Evolutionary conservation across 129 eudicot genomes (phyloP), one percentile per base, ranked within the genome.

Genomic region (Calendula officinalis): DNA sequence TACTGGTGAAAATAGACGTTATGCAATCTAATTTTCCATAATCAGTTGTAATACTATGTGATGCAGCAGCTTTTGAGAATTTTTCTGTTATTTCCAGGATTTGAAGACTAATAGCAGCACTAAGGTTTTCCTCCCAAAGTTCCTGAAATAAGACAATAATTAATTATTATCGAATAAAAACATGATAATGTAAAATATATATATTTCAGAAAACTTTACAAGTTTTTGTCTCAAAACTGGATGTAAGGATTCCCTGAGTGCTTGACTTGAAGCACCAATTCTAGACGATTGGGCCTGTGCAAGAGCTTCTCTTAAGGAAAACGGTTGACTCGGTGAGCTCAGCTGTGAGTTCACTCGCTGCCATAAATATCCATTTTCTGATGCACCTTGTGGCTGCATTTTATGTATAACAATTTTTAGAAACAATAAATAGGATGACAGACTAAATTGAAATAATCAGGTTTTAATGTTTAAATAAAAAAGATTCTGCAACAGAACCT

Each of bases 41-140:
- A 78, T 94, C 99, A 15, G 99, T 94, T 27, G 95, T 82, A 61
- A 94, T 94, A 32, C 83, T 75, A 35, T 83, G 91, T 27, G 86
- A 62, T 9, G 99, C 91, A 30, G 88, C 92, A 59, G 89, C 81
- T 56, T 82, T 85, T 17, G 99, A 94, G 57, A 94, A 94, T 55
- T 88, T 88, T 72, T 94, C 91, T 10, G 87, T 83, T 64, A 94
- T 83, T 81, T 94, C 95, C 61, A 94, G 61, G 53, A 88, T 87
- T 70, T 94, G 95, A 35, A 94, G 96, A 78, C 95, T 88, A 62
- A 88, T 85, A 74, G 97, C 95, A 69, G 96, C 95, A 74, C 92
- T 86, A 55, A 94, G 77, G 81, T 88, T 94, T 70, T 94, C 99
- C 78, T 94, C 99, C 99, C 99, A 94, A 73, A 94, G 99, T 80